Evolutionary conservation across 805 yeast genomes (phyloP), one percentile per base, ranked within the genome.

Genomic region (Saturnispora quitensis): DNA sequence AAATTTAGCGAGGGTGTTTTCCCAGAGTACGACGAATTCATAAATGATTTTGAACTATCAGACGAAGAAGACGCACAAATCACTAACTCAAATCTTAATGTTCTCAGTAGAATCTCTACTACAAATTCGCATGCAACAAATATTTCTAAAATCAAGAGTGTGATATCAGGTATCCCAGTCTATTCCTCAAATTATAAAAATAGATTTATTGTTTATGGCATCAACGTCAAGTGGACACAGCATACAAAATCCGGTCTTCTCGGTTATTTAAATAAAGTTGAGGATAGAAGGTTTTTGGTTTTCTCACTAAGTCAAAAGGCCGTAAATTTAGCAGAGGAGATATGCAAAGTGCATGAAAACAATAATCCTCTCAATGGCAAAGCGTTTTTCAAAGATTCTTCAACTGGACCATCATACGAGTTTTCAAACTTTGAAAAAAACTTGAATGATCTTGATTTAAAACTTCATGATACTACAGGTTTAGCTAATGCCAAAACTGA

Each of bases 151-250:
- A 38, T 43, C 3, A 57, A 55, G 13, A 54, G 58, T 8, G 55
- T 49, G 28, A 47, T 56, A 7, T 57, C 64, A 5, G 53, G 56
- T 6, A 55, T 55, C 5, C 59, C 61, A 75, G 75, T 67, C 71
- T 55, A 54, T 25, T 27, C 57, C 2, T 64, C 68, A 1, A 58
- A 63, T 8, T 66, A 57, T 45, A 53, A 76, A 54, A 89, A 91
- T 61, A 71, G 91, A 48, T 89, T 84, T 63, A 81, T 84, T 55
- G 70, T 89, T 35, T 93, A 89, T 61, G 81, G 84, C 54, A 74
- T 88, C 64, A 77, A 81, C 58, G 64, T 89, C 58, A 82, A 80
- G 57, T 89, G 97, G 96, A 83, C 86, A 62, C 82, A 86, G 53
- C 63, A 69, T 6, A 74, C 82, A 5, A 71, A 95, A 52, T 78